Base-by-base conservation (phyloP, 306 rosid species). In the Hippophae rhamnoides region DNA sequence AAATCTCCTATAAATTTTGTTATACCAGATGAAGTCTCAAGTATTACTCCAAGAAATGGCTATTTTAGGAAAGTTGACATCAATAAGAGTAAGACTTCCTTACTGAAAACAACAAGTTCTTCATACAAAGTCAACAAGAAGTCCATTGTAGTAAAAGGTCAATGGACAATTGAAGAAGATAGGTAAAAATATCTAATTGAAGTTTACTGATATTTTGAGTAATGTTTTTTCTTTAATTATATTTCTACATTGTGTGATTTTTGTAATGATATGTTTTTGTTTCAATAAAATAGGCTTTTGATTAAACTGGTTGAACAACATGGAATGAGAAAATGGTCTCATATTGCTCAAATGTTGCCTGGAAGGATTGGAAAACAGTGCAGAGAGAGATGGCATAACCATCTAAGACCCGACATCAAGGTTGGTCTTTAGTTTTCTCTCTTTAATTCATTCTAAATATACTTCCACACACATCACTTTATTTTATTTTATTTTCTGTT, bases 351-450 rank as follows among this genome's bases (percentile, higher is more conserved):
- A 43, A 78, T 77, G 71, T 77, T 92, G 79, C 88, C 89, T 41
- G 95, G 96, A 56, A 85, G 99, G 72, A 92, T 88, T 51, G 96
- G 99, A 48, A 92, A 92, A 67, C 98, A 88, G 10, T 92, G 98
- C 65, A 83, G 98, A 75, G 96, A 92, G 71, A 72, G 98, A 70
- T 92, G 98, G 96, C 98, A 92, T 73, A 92, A 92, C 66, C 98
- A 92, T 72, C 83, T 92, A 54, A 78, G 84, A 65, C 99, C 99
- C 13, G 96, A 88, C 73, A 92, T 92, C 61, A 92, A 85, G 99
- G 99, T 92, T 58, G 47, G 54, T 14, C 11, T 40, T 5, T 40
- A 25, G 11, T 14, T 13, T 2, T 51, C 18, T 56, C 47, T 51
- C 25, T 42, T 18, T 12, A 9, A 47, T 7, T n/a, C 31, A 18